Percentiles rank a stretch among this genome's conserved stretches.
These are phyloP conservation scores for Apophysomyces trapeziformis DNA, from an alignment of 371 early-diverging fungal genomes.

Conservation along the genomic window DNA sequence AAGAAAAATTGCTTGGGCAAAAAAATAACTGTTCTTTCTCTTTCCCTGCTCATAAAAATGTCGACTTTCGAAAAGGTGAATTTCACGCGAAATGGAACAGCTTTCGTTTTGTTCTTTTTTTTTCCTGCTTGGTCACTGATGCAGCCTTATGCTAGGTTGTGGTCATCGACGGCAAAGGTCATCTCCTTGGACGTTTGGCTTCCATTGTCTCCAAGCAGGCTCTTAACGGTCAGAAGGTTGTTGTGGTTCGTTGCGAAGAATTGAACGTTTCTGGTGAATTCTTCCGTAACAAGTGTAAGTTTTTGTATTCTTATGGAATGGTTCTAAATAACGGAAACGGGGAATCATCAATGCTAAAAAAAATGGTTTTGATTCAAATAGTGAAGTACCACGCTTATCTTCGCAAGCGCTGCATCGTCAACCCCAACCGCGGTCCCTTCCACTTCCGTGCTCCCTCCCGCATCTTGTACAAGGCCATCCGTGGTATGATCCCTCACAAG, in stretches of 20 bases:
- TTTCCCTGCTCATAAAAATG: constrained; percentile 26
- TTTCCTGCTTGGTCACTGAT: not conserved
- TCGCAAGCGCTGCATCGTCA: constrained; percentile 98
- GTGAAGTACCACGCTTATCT: constrained; percentile 96
- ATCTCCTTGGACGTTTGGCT: constrained; percentile 98
- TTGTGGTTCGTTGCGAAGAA: constrained; percentile 98
- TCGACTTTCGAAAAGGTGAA: constrained; percentile 45
- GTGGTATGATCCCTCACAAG: constrained; percentile 99
- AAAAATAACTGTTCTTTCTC: constrained; percentile 17
- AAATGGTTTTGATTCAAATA: constrained; percentile 27
- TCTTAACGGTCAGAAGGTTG: constrained; percentile 96
- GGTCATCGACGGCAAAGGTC: constrained; percentile 99
- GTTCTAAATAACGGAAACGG: constrained; percentile 10
- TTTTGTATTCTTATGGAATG: constrained; percentile 3
- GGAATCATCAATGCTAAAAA: not conserved
- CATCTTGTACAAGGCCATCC: constrained; percentile 96
- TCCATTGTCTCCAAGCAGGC: constrained; percentile 98
- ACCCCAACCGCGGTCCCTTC: constrained; percentile 98
- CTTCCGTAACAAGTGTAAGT: constrained; percentile 97
- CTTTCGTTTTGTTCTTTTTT: too few relatives aligned
- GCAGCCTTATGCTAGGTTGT: constrained; percentile 71
- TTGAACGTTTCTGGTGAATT: constrained; percentile 97
- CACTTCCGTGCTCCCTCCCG: constrained; percentile 99
- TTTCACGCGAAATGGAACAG: not conserved
- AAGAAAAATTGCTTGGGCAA: constrained; percentile 6